Base-by-base conservation (phyloP, 768 basidiomycete genomes). In the Mycena vitilis region DNA sequence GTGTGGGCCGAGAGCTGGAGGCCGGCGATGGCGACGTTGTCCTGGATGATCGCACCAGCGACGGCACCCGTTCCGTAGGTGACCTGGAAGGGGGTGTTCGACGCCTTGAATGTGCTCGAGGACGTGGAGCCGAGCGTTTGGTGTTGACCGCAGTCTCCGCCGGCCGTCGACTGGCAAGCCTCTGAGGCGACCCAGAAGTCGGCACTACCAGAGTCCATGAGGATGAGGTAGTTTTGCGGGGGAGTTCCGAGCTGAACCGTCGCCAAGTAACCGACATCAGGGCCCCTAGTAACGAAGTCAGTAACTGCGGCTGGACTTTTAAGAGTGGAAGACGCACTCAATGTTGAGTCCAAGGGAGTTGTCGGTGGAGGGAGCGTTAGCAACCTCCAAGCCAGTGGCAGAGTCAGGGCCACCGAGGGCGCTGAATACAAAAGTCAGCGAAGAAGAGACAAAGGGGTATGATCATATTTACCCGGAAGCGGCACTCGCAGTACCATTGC, bases 121-220 rank as follows among this genome's bases (percentile, higher is more conserved):
- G 84, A 83, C 70, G 85, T 75, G 0, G 85, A 5, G 12, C 93
- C 91, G 40, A 95, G 86, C 79, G 89, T 88, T 13, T 81, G 82
- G 78, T 94, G 93, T 62, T 87, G 83, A 36, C 91, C 82, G 69
- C 84, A 84, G 66, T 75, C 79, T 37, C 83, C 83, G 40, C 84
- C 84, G 25, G 67, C 77, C 44, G 79, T 70, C 8, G 85, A 83
- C 59, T 79, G 79, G 70, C 89, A 90, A 57, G 79, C 79, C 73
- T 89, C 88, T 20, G 83, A 77, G 16, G 87, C 87, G 37, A 90
- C 89, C 89, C 90, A 91, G 44, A 88, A 77, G 77, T 92, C 91
- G 12, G 90, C 88, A 15, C 87, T 88, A 36, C 91, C 91, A 38
- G 88, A 89, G 76, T 92, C 91, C 87, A 92, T 89, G 22, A 92